Evolutionary conservation across 306 rosid species (phyloP).

Genomic region (Citrullus amarus): DNA sequence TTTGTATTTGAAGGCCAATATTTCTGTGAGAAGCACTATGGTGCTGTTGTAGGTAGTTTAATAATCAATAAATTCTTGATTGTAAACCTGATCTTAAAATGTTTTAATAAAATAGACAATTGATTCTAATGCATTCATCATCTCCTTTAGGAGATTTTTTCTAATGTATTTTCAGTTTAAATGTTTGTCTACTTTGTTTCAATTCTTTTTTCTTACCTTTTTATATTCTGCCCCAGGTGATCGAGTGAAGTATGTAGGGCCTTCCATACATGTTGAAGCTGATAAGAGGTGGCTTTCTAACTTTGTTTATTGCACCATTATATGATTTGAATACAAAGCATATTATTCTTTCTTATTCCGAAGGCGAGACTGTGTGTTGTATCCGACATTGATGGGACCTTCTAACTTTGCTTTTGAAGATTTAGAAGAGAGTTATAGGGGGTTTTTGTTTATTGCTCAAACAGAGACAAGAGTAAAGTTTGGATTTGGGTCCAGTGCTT

Average conservation of each 20-base stretch:
- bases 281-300: conserved; percentile 54
- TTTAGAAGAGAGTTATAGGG: neutral
- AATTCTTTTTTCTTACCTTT: neutral
- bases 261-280: conserved; percentile 37
- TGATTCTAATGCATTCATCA: neutral
- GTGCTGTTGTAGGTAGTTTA: neutral
- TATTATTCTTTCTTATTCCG: neutral
- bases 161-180: too few relatives aligned
- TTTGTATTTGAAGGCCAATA: neutral
- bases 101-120: neutral
- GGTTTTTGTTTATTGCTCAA: neutral
- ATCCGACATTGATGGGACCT: neutral
- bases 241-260: conserved; percentile 84
- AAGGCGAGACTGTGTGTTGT: neutral
- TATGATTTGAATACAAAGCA: neutral
- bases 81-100: neutral
- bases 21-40: neutral
- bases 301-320: conserved; percentile 7
- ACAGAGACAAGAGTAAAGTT: neutral
- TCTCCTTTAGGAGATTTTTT: neutral
- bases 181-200: too few relatives aligned
- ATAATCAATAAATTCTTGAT: neutral
- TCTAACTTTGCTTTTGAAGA: neutral
- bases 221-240: conserved; percentile 45
- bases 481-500: neutral